Base-by-base conservation (phyloP, 2,329 filamentous ascomycete genomes). In the Lachnellula hyalina region DNA sequence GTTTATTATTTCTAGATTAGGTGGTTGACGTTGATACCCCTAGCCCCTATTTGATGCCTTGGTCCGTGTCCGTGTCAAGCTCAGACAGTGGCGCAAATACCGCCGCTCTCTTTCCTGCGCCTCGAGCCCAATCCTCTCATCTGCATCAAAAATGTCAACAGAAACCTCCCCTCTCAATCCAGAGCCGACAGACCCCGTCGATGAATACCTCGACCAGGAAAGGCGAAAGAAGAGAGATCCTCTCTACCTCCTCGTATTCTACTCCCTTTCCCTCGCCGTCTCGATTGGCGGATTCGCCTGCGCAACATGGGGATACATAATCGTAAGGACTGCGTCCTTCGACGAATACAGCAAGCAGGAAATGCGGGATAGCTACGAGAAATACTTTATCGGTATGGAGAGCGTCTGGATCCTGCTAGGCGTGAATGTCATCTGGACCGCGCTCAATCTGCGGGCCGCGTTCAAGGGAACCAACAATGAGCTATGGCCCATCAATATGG, bases 301-400 rank as follows among this genome's bases (percentile, higher is more conserved):
- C 34, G 49, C 35, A 15, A 19, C 49, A 19, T 53, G 41, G 35
- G 53, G 50, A 12, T 59, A 54, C 25, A 28, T 11, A 12, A 59
- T 59, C 23, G 49, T 50, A 17, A 4, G 41, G 8, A 51, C 17
- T 15, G 47, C 47, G 25, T 53, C 56, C n/a, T 47, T 59, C 14
- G 56, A 59, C 19, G 45, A 56, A 21, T 12, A 45, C 4, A 44
- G 19, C 36, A 56, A 54, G 32, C 49, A 52, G 17, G 15, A 14
- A 15, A 38, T 53, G 32, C 23, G 47, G 36, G 47, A 53, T 23
- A 34, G 47, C 25, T 59, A 59, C 25, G 56, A 59, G 51, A 49
- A 34, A 48, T 38, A 56, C 41, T 56, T 59, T 28, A 49, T 28
- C 9, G 56, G 54, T 6, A 59, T 59, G 56, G 44, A 54, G 50